Conservation (phyloP, 2,329 filamentous ascomycete species). For the Rhynchosporium graminicola region DNA sequence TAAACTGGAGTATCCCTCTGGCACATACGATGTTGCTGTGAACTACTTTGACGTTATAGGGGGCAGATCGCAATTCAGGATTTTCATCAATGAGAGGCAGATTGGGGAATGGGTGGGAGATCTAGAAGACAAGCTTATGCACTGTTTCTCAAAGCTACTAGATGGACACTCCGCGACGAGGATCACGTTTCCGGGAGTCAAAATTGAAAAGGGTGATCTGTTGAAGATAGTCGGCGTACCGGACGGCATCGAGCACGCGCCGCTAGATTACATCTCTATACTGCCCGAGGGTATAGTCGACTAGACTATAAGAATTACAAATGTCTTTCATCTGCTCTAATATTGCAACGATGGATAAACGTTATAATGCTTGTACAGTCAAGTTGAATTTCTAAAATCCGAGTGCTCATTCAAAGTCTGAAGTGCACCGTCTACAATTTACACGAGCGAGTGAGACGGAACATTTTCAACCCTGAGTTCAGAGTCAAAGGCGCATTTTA, state of each 20-base stretch:
- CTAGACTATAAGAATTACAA: slow-evolving; percentile 36
- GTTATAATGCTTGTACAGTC: no score
- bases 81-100: slow-evolving; percentile 53
- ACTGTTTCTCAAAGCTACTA: slow-evolving; percentile 57
- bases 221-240: slow-evolving; percentile 58
- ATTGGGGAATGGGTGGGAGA: slow-evolving; percentile 62
- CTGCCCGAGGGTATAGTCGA: slow-evolving; percentile 59
- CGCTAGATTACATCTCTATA: slow-evolving; percentile 66
- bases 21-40: slow-evolving; percentile 62
- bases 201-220: slow-evolving; percentile 52
- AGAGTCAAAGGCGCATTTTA: no score
- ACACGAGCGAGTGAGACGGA: not conserved
- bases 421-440: no score
- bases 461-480: not conserved
- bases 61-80: slow-evolving; percentile 57
- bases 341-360: no score
- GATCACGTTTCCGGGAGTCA: slow-evolving; percentile 56
- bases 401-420: no score
- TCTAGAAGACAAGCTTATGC: slow-evolving; percentile 59
- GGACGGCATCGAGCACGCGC: slow-evolving; percentile 62
- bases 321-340: no score
- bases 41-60: slow-evolving; percentile 66
- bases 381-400: no score
- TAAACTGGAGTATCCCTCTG: slow-evolving; percentile 49
- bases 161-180: slow-evolving; percentile 67